Conservation (phyloP, 108 stramenopile species). For the Nitzschia inconspicua region DNA sequence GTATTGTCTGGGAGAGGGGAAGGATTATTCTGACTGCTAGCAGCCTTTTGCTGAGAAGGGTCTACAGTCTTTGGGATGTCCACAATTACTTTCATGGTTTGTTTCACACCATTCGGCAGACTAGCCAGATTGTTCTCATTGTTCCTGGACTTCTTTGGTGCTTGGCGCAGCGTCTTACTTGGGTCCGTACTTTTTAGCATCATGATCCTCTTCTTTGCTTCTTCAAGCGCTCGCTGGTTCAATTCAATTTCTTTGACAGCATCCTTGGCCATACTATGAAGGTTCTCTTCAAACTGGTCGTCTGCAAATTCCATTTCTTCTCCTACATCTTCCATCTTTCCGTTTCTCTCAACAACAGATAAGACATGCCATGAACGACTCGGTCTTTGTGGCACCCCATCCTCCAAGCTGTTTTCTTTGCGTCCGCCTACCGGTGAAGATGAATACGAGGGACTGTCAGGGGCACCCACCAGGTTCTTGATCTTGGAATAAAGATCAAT, state of each 20-base stretch:
- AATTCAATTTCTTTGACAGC: slow-evolving; percentile 11
- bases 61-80: too few species aligned
- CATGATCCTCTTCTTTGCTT: slow-evolving; percentile 3
- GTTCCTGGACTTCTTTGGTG: too few species aligned
- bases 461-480: slow-evolving; percentile 10
- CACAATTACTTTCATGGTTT: too few species aligned
- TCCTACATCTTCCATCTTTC: slow-evolving; percentile 1
- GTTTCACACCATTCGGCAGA: too few species aligned
- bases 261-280: slow-evolving; percentile 5
- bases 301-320: neutral
- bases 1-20: too few species aligned
- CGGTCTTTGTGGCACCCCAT: slow-evolving; percentile 11
- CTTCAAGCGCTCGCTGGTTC: slow-evolving; percentile 8
- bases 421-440: neutral
- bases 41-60: too few species aligned
- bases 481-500: slow-evolving; percentile 5
- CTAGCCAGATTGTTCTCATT: too few species aligned
- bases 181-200: too few species aligned
- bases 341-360: slow-evolving; percentile 6
- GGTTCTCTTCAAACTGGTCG: slow-evolving; percentile 2
- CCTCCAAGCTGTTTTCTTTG: neutral
- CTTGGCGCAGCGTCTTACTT: too few species aligned
- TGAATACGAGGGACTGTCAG: neutral
- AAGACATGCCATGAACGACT: slow-evolving; percentile 14
- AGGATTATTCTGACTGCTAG: too few species aligned